Base-by-base conservation (phyloP, 2,329 filamentous ascomycete genomes). In the Cordyceps militaris region DNA sequence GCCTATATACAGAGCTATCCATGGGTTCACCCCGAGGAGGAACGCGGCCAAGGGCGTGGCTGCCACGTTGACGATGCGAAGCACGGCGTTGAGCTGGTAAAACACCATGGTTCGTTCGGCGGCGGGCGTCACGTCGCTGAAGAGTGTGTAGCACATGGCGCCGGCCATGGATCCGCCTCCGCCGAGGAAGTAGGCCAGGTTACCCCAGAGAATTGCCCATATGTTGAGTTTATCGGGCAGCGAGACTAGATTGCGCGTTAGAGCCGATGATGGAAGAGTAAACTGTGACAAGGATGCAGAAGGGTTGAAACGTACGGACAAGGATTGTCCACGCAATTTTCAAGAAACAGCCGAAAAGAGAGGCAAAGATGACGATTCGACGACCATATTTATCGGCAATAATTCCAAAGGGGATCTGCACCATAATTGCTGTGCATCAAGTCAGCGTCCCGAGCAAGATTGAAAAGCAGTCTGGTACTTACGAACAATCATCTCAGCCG, bases 401-500 rank as follows among this genome's bases (percentile, higher is more conserved):
- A 24, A 79, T 70, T 0, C 76, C 76, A 26, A 70, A 79, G 0
- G 77, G 76, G 5, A 79, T 67, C n/a, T 77, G 71, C 0, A 72
- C 68, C 3, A 79, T 38, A 0, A 79, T 68, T 3, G 73, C 73
- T 74, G 28, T 40, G 6, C 7, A 9, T 0, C 11, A 14, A 5
- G 34, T 58, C 24, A 53, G 52, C 11, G 21, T 26, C 32, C 11
- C 3, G 10, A 21, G 38, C 7, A 32, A 9, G n/a, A 36, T 4
- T 8, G 59, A 21, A 7, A 3, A 3, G 10, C 28, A 24, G 57
- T 10, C 24, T 28, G 47, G 40, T 49, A 70, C 70, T 64, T 61
- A 76, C 75, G 73, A 10, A 79, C 75, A 4, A 81, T 64, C 58
- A 74, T 74, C 34, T 79, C 74, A 30, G 79, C 69, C 1, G 76